Conservation (phyloP, 768 basidiomycete genomes). For the Suillus occidentalis region DNA sequence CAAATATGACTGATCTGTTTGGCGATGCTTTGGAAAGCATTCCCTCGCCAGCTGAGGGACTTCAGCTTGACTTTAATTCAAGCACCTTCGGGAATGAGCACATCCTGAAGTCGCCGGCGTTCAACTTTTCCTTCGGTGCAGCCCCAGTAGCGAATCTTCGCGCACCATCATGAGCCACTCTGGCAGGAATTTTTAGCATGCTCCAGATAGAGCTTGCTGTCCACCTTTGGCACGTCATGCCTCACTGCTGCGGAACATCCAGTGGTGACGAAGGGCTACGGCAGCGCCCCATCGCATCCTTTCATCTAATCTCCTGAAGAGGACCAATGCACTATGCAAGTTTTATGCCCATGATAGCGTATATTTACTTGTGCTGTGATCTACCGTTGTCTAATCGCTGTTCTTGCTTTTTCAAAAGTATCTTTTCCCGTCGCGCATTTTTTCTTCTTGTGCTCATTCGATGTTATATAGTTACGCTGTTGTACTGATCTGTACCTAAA, state of each 20-base stretch:
- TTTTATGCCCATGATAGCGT: not conserved
- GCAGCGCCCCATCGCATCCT: not conserved
- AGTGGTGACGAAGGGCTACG: not conserved
- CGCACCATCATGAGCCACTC: not conserved
- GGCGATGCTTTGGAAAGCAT: not conserved
- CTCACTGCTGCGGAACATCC: conserved; percentile 10
- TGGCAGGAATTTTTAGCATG: not conserved
- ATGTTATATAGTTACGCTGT: not conserved
- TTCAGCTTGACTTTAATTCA: conserved; percentile 8
- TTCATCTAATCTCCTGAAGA: conserved; percentile 4
- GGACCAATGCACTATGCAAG: not conserved
- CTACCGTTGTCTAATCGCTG: not conserved
- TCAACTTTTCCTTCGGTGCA: not conserved
- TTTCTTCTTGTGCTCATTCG: not conserved
- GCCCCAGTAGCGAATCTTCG: not conserved
- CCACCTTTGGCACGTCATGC: conserved; percentile 6
- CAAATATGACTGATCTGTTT: conserved; percentile 7
- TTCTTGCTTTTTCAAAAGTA: not conserved
- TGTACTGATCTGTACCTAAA: not conserved
- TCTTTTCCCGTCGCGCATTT: not conserved
- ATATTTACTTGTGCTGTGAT: conserved; percentile 5
- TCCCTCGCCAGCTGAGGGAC: conserved; percentile 6
- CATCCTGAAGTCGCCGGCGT: not conserved
- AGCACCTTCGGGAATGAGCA: not conserved
- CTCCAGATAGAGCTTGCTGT: not conserved